These are phyloP conservation scores for Beauveria caledonica DNA, from an alignment of 2,329 filamentous ascomycete species.

Conservation along the genomic window DNA sequence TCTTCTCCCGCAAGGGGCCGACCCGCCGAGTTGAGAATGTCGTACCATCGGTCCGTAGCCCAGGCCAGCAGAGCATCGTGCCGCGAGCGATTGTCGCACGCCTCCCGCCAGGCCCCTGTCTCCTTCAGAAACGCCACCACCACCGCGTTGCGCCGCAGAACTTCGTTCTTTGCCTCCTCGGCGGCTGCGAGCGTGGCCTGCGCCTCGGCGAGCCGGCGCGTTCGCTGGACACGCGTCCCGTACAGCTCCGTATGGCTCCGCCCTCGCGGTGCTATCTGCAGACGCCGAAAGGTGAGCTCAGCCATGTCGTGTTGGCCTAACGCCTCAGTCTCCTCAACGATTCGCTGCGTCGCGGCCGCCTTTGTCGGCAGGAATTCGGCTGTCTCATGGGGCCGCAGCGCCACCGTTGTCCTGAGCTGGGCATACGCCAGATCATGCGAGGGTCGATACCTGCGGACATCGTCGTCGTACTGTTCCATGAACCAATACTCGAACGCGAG, in stretches of 20 bases:
- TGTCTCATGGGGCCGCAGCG: background rate
- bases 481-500: slow-evolving; percentile 18
- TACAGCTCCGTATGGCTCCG: background rate
- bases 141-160: background rate
- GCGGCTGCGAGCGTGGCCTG: background rate
- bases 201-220: background rate
- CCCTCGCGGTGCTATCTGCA: background rate
- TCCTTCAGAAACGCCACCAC: background rate
- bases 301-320: background rate
- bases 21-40: background rate
- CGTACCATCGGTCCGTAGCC: background rate
- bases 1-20: too few relatives aligned
- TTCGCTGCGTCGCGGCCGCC: background rate
- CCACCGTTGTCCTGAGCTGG: background rate
- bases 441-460: background rate
- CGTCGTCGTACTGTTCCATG: slow-evolving; percentile 11
- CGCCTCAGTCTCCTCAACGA: background rate
- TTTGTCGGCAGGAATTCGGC: background rate
- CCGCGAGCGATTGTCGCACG: background rate
- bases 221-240: background rate
- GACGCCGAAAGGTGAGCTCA: background rate
- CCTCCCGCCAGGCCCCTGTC: background rate
- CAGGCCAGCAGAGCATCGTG: background rate
- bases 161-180: background rate
- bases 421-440: background rate